Percentiles rank a stretch among this genome's conserved stretches.
phyloP scores from a whole-genome alignment of 2,329 filamentous ascomycete genomes.

The Cladosporium colombiae region DNA sequence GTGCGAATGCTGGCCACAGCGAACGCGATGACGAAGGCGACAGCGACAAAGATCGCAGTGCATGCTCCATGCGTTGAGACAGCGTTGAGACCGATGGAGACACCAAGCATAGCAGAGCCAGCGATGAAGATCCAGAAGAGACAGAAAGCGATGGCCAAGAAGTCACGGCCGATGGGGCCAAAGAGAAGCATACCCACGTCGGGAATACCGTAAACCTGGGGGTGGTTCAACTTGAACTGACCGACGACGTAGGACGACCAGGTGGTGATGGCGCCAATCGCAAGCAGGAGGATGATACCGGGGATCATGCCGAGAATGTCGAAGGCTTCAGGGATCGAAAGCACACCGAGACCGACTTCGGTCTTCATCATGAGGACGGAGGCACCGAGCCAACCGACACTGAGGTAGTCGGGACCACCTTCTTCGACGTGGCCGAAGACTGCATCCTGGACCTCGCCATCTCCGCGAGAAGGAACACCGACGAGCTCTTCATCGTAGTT shows the following conservation, averaged over 20 bases:
- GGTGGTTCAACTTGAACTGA: constrained; percentile 56
- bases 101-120: constrained; percentile 60
- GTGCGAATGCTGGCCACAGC: constrained; percentile 14
- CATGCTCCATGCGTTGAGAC: constrained; percentile 60
- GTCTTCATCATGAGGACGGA: constrained; percentile 50
- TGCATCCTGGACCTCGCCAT: constrained; percentile 27
- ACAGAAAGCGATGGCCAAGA: constrained; percentile 57
- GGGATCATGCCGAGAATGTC: constrained; percentile 51
- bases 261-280: constrained; percentile 47
- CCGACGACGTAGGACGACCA: constrained; percentile 54
- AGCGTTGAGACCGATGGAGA: constrained; percentile 61
- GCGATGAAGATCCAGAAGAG: constrained; percentile 59
- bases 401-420: constrained; percentile 27
- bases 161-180: constrained; percentile 52
- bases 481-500: constrained; percentile 19
- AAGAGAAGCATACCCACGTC: constrained; percentile 61
- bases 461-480: constrained; percentile 20
- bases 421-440: constrained; percentile 26
- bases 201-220: constrained; percentile 57
- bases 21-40: constrained; percentile 12
- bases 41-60: constrained; percentile 53
- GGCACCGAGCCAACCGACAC: constrained; percentile 48
- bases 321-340: constrained; percentile 52
- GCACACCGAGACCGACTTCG: constrained; percentile 50
- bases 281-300: constrained; percentile 48